These are phyloP conservation scores for Neurospora sp. DNA, from an alignment of 495 filamentous ascomycete genomes.

Conservation along the genomic window DNA sequence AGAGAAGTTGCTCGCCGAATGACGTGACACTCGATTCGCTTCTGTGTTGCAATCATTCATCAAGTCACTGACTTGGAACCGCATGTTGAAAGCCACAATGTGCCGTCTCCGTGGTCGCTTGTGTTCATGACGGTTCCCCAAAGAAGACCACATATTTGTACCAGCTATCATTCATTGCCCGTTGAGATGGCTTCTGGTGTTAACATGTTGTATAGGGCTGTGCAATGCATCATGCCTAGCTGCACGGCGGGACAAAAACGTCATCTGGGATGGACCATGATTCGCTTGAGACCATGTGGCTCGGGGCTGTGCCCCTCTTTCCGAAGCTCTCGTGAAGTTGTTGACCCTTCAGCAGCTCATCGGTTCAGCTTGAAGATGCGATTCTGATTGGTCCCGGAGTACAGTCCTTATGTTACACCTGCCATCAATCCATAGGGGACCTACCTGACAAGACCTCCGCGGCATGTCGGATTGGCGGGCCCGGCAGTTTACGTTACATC, in stretches of 20 bases:
- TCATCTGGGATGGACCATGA: neutral
- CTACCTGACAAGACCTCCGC: neutral
- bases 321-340: neutral
- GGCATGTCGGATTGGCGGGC: neutral
- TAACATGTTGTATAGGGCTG: neutral
- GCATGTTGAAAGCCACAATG: neutral
- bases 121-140: neutral
- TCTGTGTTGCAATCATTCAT: neutral
- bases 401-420: neutral
- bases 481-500: neutral
- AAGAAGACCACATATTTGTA: neutral
- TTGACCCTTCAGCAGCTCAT: neutral
- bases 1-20: neutral
- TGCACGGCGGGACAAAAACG: neutral
- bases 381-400: neutral
- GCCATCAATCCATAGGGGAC: neutral
- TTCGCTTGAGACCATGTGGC: neutral
- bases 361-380: neutral
- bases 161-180: neutral
- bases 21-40: neutral
- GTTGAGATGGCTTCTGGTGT: neutral
- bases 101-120: neutral
- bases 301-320: neutral
- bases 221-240: neutral
- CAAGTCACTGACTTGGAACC: neutral